A percentile compares a stretch with the other conserved stretches of the same genome.
phyloP scores from a whole-genome alignment of 345 rosid genomes.

The Bruguiera sexangula region DNA sequence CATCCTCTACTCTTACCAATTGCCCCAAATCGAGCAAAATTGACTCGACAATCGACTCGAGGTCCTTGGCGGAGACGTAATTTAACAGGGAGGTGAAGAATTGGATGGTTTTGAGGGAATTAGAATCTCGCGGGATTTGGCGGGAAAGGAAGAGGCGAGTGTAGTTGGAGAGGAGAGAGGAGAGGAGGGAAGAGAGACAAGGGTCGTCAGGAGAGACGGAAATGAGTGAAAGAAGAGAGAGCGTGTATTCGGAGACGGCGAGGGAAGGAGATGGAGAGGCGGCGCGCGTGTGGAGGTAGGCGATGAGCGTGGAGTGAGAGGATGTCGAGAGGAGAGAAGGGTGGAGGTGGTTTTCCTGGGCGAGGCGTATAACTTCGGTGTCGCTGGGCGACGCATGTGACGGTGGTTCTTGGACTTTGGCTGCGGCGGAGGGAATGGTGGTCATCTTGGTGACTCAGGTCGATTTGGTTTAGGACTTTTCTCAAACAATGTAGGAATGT shows the following conservation, averaged over 20 bases:
- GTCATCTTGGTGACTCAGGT: background rate
- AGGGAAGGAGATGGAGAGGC: conserved; percentile 50
- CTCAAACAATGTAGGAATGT: no score
- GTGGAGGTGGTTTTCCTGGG: conserved; percentile 47
- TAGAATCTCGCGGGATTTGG: conserved; percentile 53
- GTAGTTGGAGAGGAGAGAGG: conserved; percentile 62
- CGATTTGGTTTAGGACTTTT: no score
- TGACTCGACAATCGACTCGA: conserved; percentile 40
- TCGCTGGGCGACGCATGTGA: conserved; percentile 41
- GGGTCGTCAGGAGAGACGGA: conserved; percentile 50
- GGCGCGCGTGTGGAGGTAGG: conserved; percentile 53
- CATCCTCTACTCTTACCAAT: conserved; percentile 48
- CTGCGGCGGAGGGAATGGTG: conserved; percentile 23
- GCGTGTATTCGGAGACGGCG: conserved; percentile 52
- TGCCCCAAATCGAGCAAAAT: conserved; percentile 26
- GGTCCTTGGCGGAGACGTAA: conserved; percentile 33
- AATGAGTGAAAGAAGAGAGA: conserved; percentile 59
- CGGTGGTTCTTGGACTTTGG: conserved; percentile 4
- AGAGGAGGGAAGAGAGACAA: conserved; percentile 47
- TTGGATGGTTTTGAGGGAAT: conserved; percentile 57
- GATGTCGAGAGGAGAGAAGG: conserved; percentile 47
- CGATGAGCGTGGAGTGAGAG: conserved; percentile 46
- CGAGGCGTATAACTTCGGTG: conserved; percentile 50
- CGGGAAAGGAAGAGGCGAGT: conserved; percentile 40
- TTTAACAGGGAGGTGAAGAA: conserved; percentile 46